These are phyloP conservation scores for Cardiospermum halicacabum DNA, from an alignment of 345 rosid species.

Conservation along the genomic window DNA sequence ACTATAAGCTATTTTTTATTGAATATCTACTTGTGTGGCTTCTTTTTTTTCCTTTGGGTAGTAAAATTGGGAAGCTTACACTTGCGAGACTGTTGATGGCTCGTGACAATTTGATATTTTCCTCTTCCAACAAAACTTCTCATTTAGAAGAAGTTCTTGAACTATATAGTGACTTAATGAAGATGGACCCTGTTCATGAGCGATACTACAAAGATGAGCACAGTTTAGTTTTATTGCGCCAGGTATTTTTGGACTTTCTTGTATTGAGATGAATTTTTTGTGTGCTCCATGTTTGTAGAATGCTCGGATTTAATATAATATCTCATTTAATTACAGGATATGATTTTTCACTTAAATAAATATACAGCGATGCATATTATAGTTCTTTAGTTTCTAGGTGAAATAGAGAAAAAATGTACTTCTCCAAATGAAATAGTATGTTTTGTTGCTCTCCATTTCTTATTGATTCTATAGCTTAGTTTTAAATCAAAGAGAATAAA, in stretches of 20 bases:
- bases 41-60: slow-evolving; percentile 35
- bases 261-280: not conserved
- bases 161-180: slow-evolving; percentile 61
- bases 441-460: not conserved
- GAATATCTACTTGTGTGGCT: slow-evolving; percentile 2
- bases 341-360: not conserved
- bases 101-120: slow-evolving; percentile 35
- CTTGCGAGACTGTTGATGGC: slow-evolving; percentile 86
- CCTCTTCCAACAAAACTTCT: slow-evolving; percentile 23
- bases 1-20: slow-evolving; percentile 3
- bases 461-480: slow-evolving; percentile 2
- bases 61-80: slow-evolving; percentile 93
- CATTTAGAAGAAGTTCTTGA: slow-evolving; percentile 63
- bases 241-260: slow-evolving; percentile 34
- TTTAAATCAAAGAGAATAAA: not conserved
- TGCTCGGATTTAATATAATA: not conserved
- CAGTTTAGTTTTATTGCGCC: slow-evolving; percentile 58
- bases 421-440: not conserved
- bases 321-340: not conserved
- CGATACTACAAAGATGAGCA: slow-evolving; percentile 71
- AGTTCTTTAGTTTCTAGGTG: not conserved
- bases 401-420: not conserved
- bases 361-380: not conserved
- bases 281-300: not conserved
- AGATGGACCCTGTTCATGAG: slow-evolving; percentile 60